Evolutionary conservation across 2,329 filamentous ascomycete genomes (phyloP).

Genomic region (Pseudogymnoascus sp.): DNA sequence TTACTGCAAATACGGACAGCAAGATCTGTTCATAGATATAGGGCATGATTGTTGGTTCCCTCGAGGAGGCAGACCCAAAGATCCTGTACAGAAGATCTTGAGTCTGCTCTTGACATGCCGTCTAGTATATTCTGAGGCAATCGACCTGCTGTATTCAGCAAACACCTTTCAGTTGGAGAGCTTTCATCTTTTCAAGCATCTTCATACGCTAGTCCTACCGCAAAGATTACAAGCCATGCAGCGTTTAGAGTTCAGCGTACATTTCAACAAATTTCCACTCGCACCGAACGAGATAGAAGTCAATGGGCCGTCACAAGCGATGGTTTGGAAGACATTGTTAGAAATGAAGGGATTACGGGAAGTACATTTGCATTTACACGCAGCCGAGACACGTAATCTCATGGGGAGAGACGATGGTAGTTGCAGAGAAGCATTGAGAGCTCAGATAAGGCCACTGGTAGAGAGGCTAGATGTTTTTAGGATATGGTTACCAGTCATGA

Average conservation of each 20-base stretch:
- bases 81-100: background rate
- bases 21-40: background rate
- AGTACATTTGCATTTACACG: constrained; percentile 1
- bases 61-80: background rate
- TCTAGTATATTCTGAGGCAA: background rate
- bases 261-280: background rate
- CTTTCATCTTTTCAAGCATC: background rate
- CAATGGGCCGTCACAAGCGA: background rate
- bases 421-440: background rate
- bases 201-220: constrained; percentile 1
- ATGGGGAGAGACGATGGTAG: background rate
- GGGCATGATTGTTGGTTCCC: background rate
- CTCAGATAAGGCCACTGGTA: background rate
- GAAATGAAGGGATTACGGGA: background rate
- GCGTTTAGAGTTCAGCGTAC: background rate
- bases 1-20: background rate
- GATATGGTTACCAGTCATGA: background rate
- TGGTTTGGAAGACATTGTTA: background rate
- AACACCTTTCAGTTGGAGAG: background rate
- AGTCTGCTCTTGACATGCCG: background rate
- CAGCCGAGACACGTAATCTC: background rate
- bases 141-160: background rate
- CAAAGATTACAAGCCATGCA: background rate
- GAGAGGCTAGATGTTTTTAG: background rate
- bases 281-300: background rate